These are phyloP conservation scores for Eleusine coracana DNA, from an alignment of 176 grass and related monocot species.

Conservation along the genomic window DNA sequence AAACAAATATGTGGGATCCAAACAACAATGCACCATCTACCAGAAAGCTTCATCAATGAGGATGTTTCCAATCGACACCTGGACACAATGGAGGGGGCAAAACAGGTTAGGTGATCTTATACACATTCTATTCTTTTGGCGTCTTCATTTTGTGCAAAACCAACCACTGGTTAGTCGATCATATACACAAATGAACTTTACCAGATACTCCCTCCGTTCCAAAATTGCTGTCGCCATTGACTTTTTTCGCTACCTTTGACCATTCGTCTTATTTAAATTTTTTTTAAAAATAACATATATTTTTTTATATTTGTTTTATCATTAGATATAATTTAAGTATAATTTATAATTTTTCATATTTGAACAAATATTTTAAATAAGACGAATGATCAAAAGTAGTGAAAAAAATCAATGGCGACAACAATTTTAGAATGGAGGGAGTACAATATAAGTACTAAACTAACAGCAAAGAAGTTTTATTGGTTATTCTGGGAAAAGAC, in stretches of 20 bases:
- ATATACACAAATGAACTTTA: slow-evolving; percentile 19
- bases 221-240: too few relatives aligned
- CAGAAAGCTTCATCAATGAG: slow-evolving; percentile 30
- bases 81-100: slow-evolving; percentile 15
- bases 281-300: too few relatives aligned
- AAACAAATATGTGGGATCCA: background rate
- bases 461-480: background rate
- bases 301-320: too few relatives aligned
- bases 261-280: too few relatives aligned
- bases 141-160: slow-evolving; percentile 6
- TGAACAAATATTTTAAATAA: too few relatives aligned
- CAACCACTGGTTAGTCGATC: background rate
- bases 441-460: slow-evolving; percentile 23
- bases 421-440: too few relatives aligned
- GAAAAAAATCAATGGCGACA: too few relatives aligned
- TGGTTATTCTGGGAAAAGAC: background rate
- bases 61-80: slow-evolving; percentile 9
- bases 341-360: too few relatives aligned
- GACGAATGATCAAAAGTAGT: too few relatives aligned
- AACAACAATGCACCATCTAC: slow-evolving; percentile 16
- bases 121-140: background rate
- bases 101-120: slow-evolving; percentile 9
- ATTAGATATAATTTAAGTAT: too few relatives aligned
- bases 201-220: background rate
- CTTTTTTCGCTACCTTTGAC: too few relatives aligned